Base-by-base conservation (phyloP, 805 yeast species). In the Kluyveromyces wickerhamii region DNA sequence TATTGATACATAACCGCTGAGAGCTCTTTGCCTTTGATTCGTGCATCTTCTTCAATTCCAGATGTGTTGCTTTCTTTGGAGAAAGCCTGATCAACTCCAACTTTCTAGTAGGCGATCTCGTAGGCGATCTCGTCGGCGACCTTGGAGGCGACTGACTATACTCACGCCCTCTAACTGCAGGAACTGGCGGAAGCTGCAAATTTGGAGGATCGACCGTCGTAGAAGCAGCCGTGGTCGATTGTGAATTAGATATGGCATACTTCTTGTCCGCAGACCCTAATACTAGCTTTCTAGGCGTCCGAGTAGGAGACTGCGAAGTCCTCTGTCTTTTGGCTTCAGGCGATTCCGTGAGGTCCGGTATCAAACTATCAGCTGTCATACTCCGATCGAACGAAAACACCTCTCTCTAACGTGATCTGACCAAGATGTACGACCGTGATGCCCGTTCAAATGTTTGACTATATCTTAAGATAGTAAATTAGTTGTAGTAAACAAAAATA, bases 1-100 rank as follows among this genome's bases (percentile, higher is more conserved):
- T 74, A 29, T 77, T 65, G 29, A 92, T 88, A 5, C 85, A 92
- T 17, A 92, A 59, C 31, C 98, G 65, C n/a, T 52, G 47, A 4
- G 40, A 32, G 10, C 39, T 25, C 70, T 45, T 62, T 43, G 39
- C 51, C 45, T 39, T 59, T 11, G 48, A 45, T 38, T 49, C 54
- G 35, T 49, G 51, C 12, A 49, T 37, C 39, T 35, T 57, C 38
- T 41, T 62, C 35, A 42, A 25, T 36, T 58, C 59, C 17, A 55
- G 48, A 12, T 64, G 54, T 12, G 52, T 47, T 29, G 54, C 57
- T 31, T 63, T 65, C 12, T 47, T 47, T 8, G 69, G 71, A 1
- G 71, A 66, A 4, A 65, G 44, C 30, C 62, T 62, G 23, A 66
- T 61, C 36, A 66, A 48, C 44, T 65, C 67, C n/a, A 63, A 45